Conservation (phyloP, 768 basidiomycete species). For the Tylopilus rubrobrunneus region DNA sequence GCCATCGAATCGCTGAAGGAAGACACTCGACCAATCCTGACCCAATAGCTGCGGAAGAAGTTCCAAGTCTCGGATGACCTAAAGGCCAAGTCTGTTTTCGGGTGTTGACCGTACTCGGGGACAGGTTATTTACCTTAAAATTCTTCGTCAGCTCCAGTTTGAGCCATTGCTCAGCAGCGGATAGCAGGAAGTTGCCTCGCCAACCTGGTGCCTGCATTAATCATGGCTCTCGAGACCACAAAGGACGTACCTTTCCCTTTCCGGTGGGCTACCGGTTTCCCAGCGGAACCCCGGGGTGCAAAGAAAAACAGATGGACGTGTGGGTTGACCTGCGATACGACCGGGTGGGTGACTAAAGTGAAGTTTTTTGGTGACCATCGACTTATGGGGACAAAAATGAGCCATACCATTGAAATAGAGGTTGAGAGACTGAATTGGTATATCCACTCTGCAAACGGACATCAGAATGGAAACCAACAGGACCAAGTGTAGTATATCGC, state of each 20-base stretch:
- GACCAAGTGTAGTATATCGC: conserved; percentile 1
- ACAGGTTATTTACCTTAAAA: no score
- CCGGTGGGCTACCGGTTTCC: conserved; percentile 90
- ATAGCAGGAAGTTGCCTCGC: no score
- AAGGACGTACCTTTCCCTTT: conserved; percentile 72
- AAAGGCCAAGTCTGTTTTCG: conserved; percentile 1
- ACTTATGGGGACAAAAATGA: not conserved
- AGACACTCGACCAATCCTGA: conserved; percentile 95
- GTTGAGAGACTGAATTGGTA: conserved; percentile 85
- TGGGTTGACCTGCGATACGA: conserved; percentile 91
- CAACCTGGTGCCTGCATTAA: no score
- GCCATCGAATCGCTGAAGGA: conserved; percentile 91
- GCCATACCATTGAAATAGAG: conserved; percentile 78
- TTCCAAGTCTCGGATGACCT: conserved; percentile 93
- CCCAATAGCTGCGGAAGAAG: conserved; percentile 90
- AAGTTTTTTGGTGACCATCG: not conserved
- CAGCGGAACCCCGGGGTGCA: conserved; percentile 82
- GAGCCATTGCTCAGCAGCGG: no score
- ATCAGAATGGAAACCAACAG: not conserved
- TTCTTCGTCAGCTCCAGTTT: no score
- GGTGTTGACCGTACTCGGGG: not conserved
- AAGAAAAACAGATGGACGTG: conserved; percentile 96
- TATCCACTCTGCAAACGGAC: conserved; percentile 68
- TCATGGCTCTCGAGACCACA: no score
- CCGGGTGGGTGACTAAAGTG: conserved; percentile 74